Evolutionary conservation across 257 asterid genomes (phyloP).

Genomic region (Fraxinus pennsylvanica): DNA sequence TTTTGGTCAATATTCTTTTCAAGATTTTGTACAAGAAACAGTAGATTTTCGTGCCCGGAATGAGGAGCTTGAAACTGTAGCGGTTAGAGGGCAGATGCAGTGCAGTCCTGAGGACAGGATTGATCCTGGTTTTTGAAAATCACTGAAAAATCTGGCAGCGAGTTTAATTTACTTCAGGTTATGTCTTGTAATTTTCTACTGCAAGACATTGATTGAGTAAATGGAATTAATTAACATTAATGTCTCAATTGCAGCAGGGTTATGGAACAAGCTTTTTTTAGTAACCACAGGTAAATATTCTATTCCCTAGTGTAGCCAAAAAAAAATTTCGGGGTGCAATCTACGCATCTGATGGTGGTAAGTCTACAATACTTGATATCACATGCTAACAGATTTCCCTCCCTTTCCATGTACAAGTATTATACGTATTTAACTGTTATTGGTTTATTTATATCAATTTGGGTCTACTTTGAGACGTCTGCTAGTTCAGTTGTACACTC

Average conservation of each 20-base stretch:
- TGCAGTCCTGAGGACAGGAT: constrained; percentile 6
- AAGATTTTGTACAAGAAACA: constrained; percentile 25
- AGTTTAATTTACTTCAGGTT: neutral
- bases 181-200: neutral
- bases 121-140: constrained; percentile 1
- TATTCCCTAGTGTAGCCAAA: neutral
- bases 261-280: neutral
- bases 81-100: constrained; percentile 17
- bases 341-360: neutral
- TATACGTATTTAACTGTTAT: neutral
- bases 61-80: constrained; percentile 24
- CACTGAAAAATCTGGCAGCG: constrained; percentile 14
- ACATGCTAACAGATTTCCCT: neutral
- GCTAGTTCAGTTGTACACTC: neutral
- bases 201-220: neutral
- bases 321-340: neutral
- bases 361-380: neutral
- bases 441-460: neutral
- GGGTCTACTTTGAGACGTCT: neutral
- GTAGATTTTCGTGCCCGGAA: constrained; percentile 16
- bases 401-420: neutral
- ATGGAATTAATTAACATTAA: neutral
- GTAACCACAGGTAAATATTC: neutral
- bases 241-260: no score
- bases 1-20: constrained; percentile 30